These are phyloP conservation scores for Pyronema domesticum DNA, from an alignment of 495 filamentous ascomycete species.

Conservation along the genomic window DNA sequence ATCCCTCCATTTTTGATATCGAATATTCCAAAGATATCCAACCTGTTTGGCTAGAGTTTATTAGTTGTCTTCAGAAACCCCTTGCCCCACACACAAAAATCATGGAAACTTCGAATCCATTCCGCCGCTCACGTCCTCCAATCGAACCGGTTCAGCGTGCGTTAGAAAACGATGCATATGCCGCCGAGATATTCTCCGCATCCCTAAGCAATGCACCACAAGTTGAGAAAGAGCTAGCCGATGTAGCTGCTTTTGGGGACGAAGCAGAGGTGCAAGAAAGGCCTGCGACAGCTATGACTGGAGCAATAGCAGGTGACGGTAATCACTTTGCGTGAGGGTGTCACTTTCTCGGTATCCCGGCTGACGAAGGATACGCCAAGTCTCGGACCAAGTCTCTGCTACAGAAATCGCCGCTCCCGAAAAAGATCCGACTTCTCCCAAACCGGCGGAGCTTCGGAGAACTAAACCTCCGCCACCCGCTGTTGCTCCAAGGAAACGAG, in stretches of 20 bases:
- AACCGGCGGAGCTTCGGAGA: not conserved
- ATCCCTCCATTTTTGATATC: not conserved
- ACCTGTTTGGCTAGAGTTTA: not conserved
- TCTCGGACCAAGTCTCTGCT: not conserved
- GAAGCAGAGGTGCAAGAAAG: not conserved
- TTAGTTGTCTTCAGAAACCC: too few relatives aligned
- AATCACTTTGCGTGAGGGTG: conserved; percentile 2
- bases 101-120: conserved; percentile 3
- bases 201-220: not conserved
- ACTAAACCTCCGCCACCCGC: not conserved
- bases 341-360: not conserved
- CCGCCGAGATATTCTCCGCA: not conserved
- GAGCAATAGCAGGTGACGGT: conserved; percentile 1
- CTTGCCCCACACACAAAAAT: conserved; percentile 1
- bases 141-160: not conserved
- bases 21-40: not conserved
- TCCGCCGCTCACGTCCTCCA: not conserved
- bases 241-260: too few relatives aligned
- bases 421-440: not conserved
- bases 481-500: conserved; percentile 1
- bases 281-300: not conserved
- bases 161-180: not conserved
- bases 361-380: not conserved
- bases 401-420: not conserved
- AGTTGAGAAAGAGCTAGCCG: not conserved